These are phyloP conservation scores for Leccinum glutinopallens DNA, from an alignment of 1,284 basidiomycete genomes.

Conservation along the genomic window DNA sequence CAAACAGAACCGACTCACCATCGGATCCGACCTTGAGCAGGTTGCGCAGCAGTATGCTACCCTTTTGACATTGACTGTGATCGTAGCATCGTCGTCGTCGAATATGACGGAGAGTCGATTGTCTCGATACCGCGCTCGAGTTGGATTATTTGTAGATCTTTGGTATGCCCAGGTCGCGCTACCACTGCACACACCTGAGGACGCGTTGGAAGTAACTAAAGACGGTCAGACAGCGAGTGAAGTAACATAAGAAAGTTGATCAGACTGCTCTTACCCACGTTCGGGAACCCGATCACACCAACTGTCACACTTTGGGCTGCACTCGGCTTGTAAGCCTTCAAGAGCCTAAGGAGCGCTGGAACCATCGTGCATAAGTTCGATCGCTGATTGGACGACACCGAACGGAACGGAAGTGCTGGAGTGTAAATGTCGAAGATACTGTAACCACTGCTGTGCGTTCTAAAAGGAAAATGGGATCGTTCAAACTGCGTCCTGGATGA, in stretches of 20 bases:
- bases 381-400: no score
- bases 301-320: conserved; percentile 77
- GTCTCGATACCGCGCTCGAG: conserved; percentile 92
- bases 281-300: conserved; percentile 95
- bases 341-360: conserved; percentile 17
- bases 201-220: conserved; percentile 40
- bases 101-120: conserved; percentile 94
- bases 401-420: conserved; percentile 41
- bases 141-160: conserved; percentile 91
- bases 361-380: no score
- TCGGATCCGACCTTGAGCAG: conserved; percentile 72
- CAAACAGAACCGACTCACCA: no score
- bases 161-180: conserved; percentile 93
- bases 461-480: conserved; percentile 27
- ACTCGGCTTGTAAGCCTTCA: conserved; percentile 89
- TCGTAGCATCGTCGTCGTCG: conserved; percentile 63
- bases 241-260: conserved; percentile 82
- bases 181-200: conserved; percentile 85
- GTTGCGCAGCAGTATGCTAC: conserved; percentile 83
- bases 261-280: conserved; percentile 94
- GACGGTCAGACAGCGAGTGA: conserved; percentile 18
- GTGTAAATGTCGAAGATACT: conserved; percentile 87
- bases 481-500: not conserved
- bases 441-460: conserved; percentile 91
- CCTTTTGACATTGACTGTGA: conserved; percentile 58